Evolutionary conservation across 306 rosid species (phyloP).

Genomic region (Luffa aegyptiaca): DNA sequence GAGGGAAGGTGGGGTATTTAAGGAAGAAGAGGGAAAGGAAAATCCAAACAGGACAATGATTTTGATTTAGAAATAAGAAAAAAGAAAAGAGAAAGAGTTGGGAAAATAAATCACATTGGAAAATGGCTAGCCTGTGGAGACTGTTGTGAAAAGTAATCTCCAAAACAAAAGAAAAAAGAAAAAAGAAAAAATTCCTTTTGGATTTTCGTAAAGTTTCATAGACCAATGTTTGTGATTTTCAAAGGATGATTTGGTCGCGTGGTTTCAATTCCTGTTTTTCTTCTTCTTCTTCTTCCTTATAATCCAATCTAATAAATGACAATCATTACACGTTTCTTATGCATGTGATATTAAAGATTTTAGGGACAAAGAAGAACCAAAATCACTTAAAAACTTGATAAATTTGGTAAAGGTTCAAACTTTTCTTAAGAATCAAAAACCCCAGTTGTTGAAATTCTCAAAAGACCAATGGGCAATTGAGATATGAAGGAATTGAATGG

Average conservation of each 20-base stretch:
- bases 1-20: constrained; percentile 15
- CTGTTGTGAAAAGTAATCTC: constrained; percentile 16
- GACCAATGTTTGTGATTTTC: constrained; percentile 13
- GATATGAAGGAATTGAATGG: background rate
- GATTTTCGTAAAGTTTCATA: constrained; percentile 38
- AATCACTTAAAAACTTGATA: background rate
- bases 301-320: background rate
- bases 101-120: background rate
- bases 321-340: background rate
- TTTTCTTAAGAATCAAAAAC: background rate
- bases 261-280: background rate
- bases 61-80: constrained; percentile 5
- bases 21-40: constrained; percentile 21
- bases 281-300: background rate
- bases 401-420: background rate
- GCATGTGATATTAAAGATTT: background rate
- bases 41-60: constrained; percentile 30
- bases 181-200: constrained; percentile 25
- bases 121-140: constrained; percentile 16
- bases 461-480: background rate
- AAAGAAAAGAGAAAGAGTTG: background rate
- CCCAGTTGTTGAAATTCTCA: background rate
- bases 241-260: constrained; percentile 32
- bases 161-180: background rate
- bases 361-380: background rate